A percentile compares a stretch with the other conserved stretches of the same genome.
phyloP scores from a whole-genome alignment of 139 green algal species.

The Klebsormidium nitens region DNA sequence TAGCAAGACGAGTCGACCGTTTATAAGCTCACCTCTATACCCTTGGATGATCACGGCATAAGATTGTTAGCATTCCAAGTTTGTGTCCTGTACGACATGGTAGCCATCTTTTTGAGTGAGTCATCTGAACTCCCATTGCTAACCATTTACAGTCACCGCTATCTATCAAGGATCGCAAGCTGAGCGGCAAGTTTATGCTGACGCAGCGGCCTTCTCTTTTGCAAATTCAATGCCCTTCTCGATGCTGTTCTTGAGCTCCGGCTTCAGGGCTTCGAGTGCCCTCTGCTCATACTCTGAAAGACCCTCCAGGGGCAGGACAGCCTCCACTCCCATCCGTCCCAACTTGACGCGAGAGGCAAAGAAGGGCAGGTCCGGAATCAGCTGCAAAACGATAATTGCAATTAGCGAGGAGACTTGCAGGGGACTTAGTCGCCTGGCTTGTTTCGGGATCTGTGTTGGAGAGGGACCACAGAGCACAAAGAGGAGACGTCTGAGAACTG shows the following conservation, averaged over 20 bases:
- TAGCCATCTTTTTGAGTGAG: no score
- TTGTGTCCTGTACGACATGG: no score
- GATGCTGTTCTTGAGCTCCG: constrained; percentile 44
- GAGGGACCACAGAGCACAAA: no score
- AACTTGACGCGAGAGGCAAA: constrained; percentile 80
- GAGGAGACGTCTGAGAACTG: no score
- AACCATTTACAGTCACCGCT: no score
- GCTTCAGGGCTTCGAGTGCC: constrained; percentile 60
- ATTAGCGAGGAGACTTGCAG: background rate
- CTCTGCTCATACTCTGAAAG: constrained; percentile 87
- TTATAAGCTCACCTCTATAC: no score
- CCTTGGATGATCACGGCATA: no score
- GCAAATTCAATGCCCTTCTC: constrained; percentile 46
- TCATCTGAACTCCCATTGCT: no score
- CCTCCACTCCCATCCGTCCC: constrained; percentile 53
- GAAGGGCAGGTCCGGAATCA: constrained; percentile 74
- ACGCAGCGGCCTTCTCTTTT: constrained; percentile 7
- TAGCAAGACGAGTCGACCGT: no score
- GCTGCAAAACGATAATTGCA: background rate
- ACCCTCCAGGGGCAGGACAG: constrained; percentile 68
- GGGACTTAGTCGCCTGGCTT: background rate
- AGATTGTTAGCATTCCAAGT: no score
- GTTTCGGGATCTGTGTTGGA: no score
- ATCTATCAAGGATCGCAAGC: no score
- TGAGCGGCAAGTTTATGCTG: background rate